A percentile compares a stretch with the other conserved stretches of the same genome.
phyloP scores from a whole-genome alignment of 768 basidiomycete genomes.

The Trametes cinnabarina region DNA sequence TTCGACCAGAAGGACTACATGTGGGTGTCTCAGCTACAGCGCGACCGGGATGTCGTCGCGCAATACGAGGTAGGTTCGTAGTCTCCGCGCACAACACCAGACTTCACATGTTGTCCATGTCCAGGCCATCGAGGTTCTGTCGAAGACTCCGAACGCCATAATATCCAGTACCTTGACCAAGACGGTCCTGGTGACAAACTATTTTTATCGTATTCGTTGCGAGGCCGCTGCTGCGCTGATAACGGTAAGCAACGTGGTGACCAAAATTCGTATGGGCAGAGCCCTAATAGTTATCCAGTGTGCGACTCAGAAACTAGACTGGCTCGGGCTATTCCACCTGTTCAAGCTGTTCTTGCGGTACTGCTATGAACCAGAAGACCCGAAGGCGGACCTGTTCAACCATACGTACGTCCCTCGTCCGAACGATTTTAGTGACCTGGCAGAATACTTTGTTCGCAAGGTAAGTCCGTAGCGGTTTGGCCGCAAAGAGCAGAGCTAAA shows the following conservation, averaged over 20 bases:
- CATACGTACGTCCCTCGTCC: conserved; percentile 93
- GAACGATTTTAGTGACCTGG: conserved; percentile 88
- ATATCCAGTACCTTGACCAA: conserved; percentile 91
- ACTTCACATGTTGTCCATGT: too few relatives aligned
- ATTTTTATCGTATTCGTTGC: conserved; percentile 93
- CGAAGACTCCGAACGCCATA: conserved; percentile 77
- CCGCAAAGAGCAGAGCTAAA: background rate
- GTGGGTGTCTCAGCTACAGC: conserved; percentile 96
- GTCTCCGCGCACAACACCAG: background rate
- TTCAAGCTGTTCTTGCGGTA: conserved; percentile 92
- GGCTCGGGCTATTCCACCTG: conserved; percentile 90
- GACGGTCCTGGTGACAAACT: conserved; percentile 91
- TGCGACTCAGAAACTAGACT: conserved; percentile 77
- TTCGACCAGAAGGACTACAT: conserved; percentile 98
- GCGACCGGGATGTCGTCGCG: conserved; percentile 95
- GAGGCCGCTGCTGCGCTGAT: conserved; percentile 88
- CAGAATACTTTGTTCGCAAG: conserved; percentile 95
- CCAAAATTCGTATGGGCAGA: background rate
- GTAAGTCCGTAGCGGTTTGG: conserved; percentile 38
- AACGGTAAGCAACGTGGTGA: conserved; percentile 49
- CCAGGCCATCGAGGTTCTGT: conserved; percentile 87
- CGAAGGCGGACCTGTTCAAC: conserved; percentile 76
- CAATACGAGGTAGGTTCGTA: conserved; percentile 81
- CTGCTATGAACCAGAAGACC: conserved; percentile 85
- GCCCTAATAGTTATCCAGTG: conserved; percentile 49